A percentile compares a stretch with the other conserved stretches of the same genome.
Conservation (phyloP, 2,329 filamentous ascomycete genomes). For the Paecilomyces fulvus region DNA sequence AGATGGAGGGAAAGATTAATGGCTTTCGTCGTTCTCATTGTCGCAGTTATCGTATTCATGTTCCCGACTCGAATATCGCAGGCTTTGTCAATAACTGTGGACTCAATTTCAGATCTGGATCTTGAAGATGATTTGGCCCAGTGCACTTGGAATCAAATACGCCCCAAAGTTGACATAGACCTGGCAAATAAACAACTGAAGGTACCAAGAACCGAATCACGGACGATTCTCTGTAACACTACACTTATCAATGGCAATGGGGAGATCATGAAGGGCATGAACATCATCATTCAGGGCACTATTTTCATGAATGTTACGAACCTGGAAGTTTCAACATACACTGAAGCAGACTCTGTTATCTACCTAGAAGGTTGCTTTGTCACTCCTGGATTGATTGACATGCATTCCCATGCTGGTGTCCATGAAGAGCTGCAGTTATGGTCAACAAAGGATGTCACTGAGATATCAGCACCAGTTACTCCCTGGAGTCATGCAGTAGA, state of each 20-base stretch:
- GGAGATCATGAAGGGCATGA: background rate
- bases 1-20: background rate
- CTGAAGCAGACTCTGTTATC: background rate
- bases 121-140: background rate
- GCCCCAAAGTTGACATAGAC: background rate
- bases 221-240: background rate
- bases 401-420: slow-evolving; percentile 60
- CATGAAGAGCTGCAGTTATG: slow-evolving; percentile 45
- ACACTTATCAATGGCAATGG: background rate
- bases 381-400: slow-evolving; percentile 60
- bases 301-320: background rate
- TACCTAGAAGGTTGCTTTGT: slow-evolving; percentile 45
- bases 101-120: background rate
- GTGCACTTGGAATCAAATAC: background rate
- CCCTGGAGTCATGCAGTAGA: slow-evolving; percentile 61
- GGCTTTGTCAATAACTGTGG: background rate
- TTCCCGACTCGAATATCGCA: background rate
- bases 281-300: background rate
- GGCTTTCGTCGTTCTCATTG: background rate
- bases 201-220: background rate
- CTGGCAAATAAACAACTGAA: background rate
- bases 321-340: background rate
- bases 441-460: slow-evolving; percentile 34
- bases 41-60: background rate
- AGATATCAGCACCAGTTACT: slow-evolving; percentile 5